These are phyloP conservation scores for Choiromyces venosus DNA, from an alignment of 495 filamentous ascomycete genomes.

Conservation along the genomic window DNA sequence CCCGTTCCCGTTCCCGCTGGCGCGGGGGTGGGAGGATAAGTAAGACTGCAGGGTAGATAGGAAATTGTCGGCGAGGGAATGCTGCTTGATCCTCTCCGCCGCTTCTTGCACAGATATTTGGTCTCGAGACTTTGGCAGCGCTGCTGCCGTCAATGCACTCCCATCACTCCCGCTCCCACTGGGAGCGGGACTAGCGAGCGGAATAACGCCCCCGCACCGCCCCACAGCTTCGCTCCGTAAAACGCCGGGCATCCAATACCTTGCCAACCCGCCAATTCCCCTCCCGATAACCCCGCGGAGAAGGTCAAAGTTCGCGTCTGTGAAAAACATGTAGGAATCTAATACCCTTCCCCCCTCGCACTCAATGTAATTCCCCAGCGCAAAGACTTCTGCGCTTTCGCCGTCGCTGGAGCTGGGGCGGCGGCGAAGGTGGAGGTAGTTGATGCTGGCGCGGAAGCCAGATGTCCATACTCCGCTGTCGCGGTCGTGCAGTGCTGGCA, in stretches of 20 bases:
- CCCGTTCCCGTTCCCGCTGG: slow-evolving; percentile 17
- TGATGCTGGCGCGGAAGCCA: slow-evolving; percentile 68
- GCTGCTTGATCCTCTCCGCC: slow-evolving; percentile 60
- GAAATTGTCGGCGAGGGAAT: slow-evolving; percentile 61
- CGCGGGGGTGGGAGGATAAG: slow-evolving; percentile 49
- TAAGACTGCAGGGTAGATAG: slow-evolving; percentile 63
- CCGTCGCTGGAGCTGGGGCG: no score
- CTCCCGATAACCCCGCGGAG: no score
- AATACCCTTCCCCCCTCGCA: slow-evolving; percentile 61
- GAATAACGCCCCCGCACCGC: slow-evolving; percentile 41
- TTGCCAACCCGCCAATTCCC: slow-evolving; percentile 57
- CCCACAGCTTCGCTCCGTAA: slow-evolving; percentile 53
- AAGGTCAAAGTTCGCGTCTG: slow-evolving; percentile 66
- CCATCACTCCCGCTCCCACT: slow-evolving; percentile 30
- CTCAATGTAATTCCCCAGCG: slow-evolving; percentile 56
- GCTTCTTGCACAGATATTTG: slow-evolving; percentile 44
- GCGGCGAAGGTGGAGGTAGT: slow-evolving; percentile 62
- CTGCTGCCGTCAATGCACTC: slow-evolving; percentile 1
- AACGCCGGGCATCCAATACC: slow-evolving; percentile 66
- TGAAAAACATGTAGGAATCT: slow-evolving; percentile 80
- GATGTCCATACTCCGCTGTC: slow-evolving; percentile 60
- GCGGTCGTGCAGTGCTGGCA: slow-evolving; percentile 66
- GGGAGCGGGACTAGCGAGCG: slow-evolving; percentile 36
- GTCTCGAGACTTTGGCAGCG: background rate
- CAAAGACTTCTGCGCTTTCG: slow-evolving; percentile 35